Percentiles rank a stretch among this genome's conserved stretches.
These are phyloP conservation scores for Trichosanthes cucumerina DNA, from an alignment of 306 rosid species.

Conservation along the genomic window DNA sequence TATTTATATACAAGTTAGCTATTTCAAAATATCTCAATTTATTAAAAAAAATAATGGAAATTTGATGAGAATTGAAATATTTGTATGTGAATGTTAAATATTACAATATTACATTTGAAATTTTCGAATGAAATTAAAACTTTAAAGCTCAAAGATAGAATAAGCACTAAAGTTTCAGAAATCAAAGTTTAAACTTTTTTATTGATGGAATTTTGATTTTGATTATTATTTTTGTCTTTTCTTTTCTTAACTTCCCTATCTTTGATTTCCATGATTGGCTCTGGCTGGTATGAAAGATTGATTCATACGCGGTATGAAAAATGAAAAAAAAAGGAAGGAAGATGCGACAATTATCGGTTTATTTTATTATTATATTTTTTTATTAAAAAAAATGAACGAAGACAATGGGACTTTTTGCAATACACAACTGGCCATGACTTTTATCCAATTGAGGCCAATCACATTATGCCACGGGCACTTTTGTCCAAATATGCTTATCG, in stretches of 20 bases:
- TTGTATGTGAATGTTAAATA: not conserved
- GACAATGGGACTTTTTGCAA: not conserved
- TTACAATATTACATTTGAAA: not conserved
- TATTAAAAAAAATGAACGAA: not conserved
- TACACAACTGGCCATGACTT: not conserved
- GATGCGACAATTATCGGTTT: slow-evolving; percentile 1
- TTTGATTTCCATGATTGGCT: not conserved
- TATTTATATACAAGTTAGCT: not conserved
- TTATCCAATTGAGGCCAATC: not conserved
- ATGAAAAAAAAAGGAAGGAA: not conserved
- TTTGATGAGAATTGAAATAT: not conserved
- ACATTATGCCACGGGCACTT: not conserved
- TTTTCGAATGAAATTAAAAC: not conserved
- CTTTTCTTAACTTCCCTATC: too few relatives aligned
- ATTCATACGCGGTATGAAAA: not conserved
- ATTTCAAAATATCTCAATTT: not conserved
- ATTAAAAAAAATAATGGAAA: not conserved
- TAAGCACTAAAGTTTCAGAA: not conserved
- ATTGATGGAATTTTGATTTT: not conserved
- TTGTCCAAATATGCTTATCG: slow-evolving; percentile 1
- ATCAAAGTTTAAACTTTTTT: not conserved
- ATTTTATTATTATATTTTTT: not conserved
- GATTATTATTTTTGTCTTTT: not conserved
- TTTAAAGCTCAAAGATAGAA: not conserved
- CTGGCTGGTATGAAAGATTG: not conserved